phyloP scores from a whole-genome alignment of 306 rosid species.

The Dicorynia guianensis region DNA sequence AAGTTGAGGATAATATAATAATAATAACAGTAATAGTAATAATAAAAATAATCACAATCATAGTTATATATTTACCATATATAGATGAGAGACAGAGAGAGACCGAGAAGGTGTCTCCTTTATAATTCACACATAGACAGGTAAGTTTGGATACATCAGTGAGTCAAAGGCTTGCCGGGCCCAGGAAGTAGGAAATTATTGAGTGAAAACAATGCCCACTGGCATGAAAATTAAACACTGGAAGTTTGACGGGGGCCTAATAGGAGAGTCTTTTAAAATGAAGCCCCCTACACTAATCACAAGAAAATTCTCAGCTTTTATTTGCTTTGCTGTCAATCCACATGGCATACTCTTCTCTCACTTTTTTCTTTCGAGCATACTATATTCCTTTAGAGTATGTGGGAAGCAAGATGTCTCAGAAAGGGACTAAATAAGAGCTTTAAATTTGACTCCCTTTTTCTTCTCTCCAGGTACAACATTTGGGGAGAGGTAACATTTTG shows the following conservation, averaged over 20 bases:
- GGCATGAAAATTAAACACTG: not conserved
- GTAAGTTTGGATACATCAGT: not conserved
- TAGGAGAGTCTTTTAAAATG: not conserved
- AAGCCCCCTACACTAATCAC: constrained; percentile 4
- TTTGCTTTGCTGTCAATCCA: not conserved
- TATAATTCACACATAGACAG: too few species aligned
- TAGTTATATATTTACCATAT: too few species aligned
- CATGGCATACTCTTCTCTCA: constrained; percentile 2
- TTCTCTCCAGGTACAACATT: not conserved
- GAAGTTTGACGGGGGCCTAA: constrained; percentile 9
- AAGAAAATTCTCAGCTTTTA: constrained; percentile 7
- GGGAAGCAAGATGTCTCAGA: not conserved
- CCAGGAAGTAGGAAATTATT: not conserved
- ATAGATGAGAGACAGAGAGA: too few species aligned
- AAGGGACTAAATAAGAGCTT: constrained; percentile 4
- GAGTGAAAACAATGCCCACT: not conserved
- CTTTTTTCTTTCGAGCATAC: not conserved
- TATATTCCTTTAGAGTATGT: not conserved
- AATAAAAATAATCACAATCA: too few species aligned
- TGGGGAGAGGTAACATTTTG: not conserved
- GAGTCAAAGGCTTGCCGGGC: not conserved
- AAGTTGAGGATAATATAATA: too few species aligned
- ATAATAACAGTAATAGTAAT: too few species aligned
- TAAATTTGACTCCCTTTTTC: not conserved
- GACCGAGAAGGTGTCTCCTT: too few species aligned